Evolutionary conservation across 345 rosid genomes (phyloP), one percentile per base, ranked within the genome.

Genomic region (Isatis tinctoria): DNA sequence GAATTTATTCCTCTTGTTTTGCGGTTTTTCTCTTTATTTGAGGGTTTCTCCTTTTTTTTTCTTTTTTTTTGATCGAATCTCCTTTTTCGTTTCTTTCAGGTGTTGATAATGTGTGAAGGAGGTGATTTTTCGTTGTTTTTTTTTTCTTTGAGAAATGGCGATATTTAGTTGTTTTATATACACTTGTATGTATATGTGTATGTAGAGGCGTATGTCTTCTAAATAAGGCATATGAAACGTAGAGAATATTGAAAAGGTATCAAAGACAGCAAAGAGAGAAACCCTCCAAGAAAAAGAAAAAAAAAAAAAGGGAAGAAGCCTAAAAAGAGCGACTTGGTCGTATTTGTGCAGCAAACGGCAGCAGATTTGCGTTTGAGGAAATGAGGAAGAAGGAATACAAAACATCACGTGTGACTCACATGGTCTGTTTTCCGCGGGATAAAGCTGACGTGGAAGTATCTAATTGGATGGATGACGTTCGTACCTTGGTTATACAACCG

Each of bases 141-240:
- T 65, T 51, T 51, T 33, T 33, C 1, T 6, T 30, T 30, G 33
- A 30, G 36, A 33, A 33, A 6, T 33, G 8, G 36, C 36, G 36
- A 30, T 30, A 30, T 4, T 30, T 30, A 4, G 6, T 22, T 51
- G 16, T 30, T 26, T 8, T 69, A 30, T 68, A 74, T 67, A 39
- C 41, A 16, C 33, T 24, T 65, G 8, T 53, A 9, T 30, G 36
- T 54, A 22, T 20, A 40, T 32, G 36, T 67, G 49, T 75, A 75
- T 24, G 20, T 60, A 51, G 57, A 75, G 32, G 64, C 57, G 71
- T 73, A 70, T 64, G 66, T 57, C 6, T 64, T 64, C 66, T 76
- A 70, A 70, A 54, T 64, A 77, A 65, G 76, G 72, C 16, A 12
- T 14, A 32, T 37, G 72, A 47, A 77, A 77, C 80, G 80, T 77